Evolutionary conservation across 2,329 filamentous ascomycete species (phyloP).

Genomic region (Colletotrichum spaethianum): DNA sequence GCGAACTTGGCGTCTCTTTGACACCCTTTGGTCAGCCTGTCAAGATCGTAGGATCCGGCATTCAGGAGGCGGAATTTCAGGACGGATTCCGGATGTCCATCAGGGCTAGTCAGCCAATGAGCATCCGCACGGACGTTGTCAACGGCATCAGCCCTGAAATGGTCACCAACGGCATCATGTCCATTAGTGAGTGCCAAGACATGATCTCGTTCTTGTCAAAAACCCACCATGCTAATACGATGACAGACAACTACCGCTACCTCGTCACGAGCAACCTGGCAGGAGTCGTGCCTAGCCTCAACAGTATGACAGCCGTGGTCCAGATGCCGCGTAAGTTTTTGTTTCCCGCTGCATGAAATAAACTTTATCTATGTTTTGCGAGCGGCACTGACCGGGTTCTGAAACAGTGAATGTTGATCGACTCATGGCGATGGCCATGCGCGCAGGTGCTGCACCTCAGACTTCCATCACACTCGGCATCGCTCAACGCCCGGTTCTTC

Average conservation of each 20-base stretch:
- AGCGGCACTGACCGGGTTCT: constrained; percentile 22
- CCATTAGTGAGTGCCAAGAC: constrained; percentile 39
- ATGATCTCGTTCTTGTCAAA: background rate
- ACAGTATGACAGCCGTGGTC: constrained; percentile 44
- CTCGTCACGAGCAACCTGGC: constrained; percentile 44
- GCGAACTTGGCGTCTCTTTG: constrained; percentile 42
- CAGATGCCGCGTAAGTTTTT: constrained; percentile 44
- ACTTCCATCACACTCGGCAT: constrained; percentile 42
- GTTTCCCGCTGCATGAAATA: background rate
- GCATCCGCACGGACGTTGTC: constrained; percentile 43
- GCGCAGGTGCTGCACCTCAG: constrained; percentile 42
- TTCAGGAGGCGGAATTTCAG: constrained; percentile 44
- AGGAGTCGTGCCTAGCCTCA: constrained; percentile 42
- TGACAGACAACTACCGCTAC: constrained; percentile 44
- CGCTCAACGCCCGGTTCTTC: constrained; percentile 43
- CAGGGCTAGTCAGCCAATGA: constrained; percentile 44
- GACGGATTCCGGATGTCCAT: constrained; percentile 45
- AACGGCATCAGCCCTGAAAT: constrained; percentile 44
- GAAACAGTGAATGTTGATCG: constrained; percentile 44
- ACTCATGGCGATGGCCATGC: constrained; percentile 43
- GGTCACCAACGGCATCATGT: constrained; percentile 42
- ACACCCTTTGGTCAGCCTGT: constrained; percentile 43
- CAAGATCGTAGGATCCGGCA: constrained; percentile 42
- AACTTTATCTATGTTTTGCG: constrained; percentile 5
- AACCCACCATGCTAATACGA: background rate